Base-by-base conservation (phyloP, 192 early-diverging fungal species). In the Rhizophlyctis rosea region DNA sequence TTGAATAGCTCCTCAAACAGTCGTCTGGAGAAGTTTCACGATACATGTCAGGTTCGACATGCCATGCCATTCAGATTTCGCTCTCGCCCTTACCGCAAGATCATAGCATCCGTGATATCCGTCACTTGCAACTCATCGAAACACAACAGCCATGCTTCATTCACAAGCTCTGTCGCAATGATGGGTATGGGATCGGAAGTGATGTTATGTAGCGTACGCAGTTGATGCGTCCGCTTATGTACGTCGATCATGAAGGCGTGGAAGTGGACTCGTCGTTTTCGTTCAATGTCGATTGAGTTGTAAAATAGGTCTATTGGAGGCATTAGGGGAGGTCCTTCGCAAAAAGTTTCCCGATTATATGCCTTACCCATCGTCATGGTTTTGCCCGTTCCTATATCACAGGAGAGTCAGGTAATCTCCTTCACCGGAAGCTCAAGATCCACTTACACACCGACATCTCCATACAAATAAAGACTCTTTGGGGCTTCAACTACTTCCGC, bases 101-200 rank as follows among this genome's bases (percentile, higher is more conserved):
- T 86, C 95, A 96, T 96, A 57, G 95, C 95, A 69, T 98, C 96
- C 3, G 90, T 91, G 61, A 98, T 97, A 69, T 98, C 93, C 1
- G 96, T 98, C 4, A 98, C 96, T 65, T 94, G 92, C 53, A 98
- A 89, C 70, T 98, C 95, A 62, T 98, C 95, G 77, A 98, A 91
- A 68, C 96, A 98, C 4, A 98, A 73, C 1, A 98, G 82, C 69
- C 88, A 86, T 4, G 92, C 87, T 27, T 91, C 85, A 28, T 78
- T 78, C 16, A 90, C 88, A 27, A 98, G 71, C 28, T 94, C 88
- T 24, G 82, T 78, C 1, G 96, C 92, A 53, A 98, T 83, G 0
- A 76, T 57, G 11, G 68, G 68, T 14, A 70, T 51, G 2, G 68
- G 68, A 47, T 70, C 68, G 50, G 56, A 64, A 3, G 68, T 70